Conservation (phyloP, 441 rosid genomes). For the Croton laevigatus region DNA sequence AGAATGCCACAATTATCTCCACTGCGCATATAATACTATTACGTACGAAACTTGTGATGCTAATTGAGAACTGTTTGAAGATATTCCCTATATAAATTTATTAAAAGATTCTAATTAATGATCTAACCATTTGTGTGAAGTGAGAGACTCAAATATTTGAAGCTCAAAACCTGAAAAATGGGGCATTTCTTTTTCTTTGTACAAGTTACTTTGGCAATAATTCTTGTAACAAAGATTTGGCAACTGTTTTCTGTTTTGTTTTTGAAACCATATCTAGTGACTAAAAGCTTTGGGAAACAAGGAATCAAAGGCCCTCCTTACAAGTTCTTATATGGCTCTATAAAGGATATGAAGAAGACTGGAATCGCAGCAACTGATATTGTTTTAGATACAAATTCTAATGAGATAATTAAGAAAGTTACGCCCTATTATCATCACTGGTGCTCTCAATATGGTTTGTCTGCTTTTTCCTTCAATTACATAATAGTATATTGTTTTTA, state of each 20-base stretch:
- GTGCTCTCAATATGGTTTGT: conserved; percentile 24
- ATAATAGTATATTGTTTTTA: too few species aligned
- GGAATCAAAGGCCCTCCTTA: conserved; percentile 33
- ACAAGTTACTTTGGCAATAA: neutral
- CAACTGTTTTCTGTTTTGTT: conserved; percentile 2
- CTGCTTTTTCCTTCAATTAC: neutral
- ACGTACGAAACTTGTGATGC: too few species aligned
- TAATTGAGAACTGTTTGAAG: too few species aligned
- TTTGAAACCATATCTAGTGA: conserved; percentile 28
- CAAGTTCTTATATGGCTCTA: conserved; percentile 24
- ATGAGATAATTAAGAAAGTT: conserved; percentile 22
- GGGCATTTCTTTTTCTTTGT: neutral
- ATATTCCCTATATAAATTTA: too few species aligned
- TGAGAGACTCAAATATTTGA: neutral
- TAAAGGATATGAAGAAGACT: conserved; percentile 19
- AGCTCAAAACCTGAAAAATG: neutral
- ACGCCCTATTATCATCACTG: conserved; percentile 21
- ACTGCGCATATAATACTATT: too few species aligned
- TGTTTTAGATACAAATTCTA: conserved; percentile 22
- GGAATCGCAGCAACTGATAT: conserved; percentile 4
- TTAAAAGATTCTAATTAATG: too few species aligned
- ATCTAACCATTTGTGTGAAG: too few species aligned
- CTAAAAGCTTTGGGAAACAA: conserved; percentile 24
- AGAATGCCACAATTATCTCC: too few species aligned
- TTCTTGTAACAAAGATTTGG: conserved; percentile 1